Conservation (phyloP, 495 filamentous ascomycete species). For the Melanomma pulvis-pyrius region DNA sequence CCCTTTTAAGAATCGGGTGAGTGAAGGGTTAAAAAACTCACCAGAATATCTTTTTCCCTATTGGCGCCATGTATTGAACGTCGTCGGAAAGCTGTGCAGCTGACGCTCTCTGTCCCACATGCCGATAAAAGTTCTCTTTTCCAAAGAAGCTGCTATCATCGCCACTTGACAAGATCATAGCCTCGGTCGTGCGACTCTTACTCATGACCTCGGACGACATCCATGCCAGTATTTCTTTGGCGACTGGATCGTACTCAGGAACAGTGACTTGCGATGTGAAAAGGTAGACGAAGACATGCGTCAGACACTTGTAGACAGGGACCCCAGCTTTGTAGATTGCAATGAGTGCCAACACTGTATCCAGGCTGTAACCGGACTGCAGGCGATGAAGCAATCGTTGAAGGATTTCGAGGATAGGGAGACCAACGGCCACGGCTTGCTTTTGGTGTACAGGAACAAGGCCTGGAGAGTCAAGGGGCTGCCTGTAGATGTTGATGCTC, state of each 20-base stretch:
- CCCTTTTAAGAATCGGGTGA: too few relatives aligned
- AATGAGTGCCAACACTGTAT: constrained; percentile 1
- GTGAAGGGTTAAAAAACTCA: too few relatives aligned
- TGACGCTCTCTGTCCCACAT: neutral
- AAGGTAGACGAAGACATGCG: neutral
- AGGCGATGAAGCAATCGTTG: constrained; percentile 8
- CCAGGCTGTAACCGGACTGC: neutral
- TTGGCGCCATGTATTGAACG: constrained; percentile 9
- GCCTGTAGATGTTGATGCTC: neutral
- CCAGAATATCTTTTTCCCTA: constrained; percentile 28
- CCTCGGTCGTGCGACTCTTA: too few relatives aligned
- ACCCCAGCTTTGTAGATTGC: constrained; percentile 4
- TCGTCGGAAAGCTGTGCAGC: neutral
- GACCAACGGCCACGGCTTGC: neutral
- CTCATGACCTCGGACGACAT: constrained; percentile 21
- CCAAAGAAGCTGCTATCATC: too few relatives aligned
- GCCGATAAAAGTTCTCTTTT: too few relatives aligned
- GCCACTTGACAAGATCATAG: too few relatives aligned
- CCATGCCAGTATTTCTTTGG: constrained; percentile 18
- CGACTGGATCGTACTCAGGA: constrained; percentile 12
- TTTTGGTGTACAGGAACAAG: constrained; percentile 17
- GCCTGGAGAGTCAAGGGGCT: constrained; percentile 9
- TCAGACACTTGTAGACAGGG: constrained; percentile 1
- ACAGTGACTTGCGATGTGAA: constrained; percentile 12
- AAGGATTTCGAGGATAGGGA: constrained; percentile 17